A percentile compares a stretch with the other conserved stretches of the same genome.
Evolutionary conservation across 257 asterid species (phyloP).

Genomic region (Salvia rosmarinus): DNA sequence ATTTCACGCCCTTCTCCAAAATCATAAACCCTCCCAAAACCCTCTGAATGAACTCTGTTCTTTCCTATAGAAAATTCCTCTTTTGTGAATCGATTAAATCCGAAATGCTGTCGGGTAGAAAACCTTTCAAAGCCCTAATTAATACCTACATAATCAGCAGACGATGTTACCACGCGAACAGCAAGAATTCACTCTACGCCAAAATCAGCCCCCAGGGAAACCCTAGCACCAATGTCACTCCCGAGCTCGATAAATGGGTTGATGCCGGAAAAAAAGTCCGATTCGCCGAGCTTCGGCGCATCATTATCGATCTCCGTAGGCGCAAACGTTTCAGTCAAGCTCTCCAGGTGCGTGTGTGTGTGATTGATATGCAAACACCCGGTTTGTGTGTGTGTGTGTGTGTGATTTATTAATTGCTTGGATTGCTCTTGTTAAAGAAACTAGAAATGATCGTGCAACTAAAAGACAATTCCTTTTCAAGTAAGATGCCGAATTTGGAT

Average conservation of each 20-base stretch:
- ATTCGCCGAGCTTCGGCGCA: slow-evolving; percentile 80
- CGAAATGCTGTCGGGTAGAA: slow-evolving; percentile 41
- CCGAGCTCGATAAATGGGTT: slow-evolving; percentile 76
- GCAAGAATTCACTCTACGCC: slow-evolving; percentile 55
- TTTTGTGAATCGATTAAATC: slow-evolving; percentile 25
- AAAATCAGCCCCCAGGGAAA: slow-evolving; percentile 82
- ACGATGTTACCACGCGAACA: slow-evolving; percentile 51
- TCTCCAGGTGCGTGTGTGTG: slow-evolving; percentile 55
- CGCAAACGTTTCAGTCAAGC: slow-evolving; percentile 80
- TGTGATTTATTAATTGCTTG: neutral
- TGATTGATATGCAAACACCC: neutral
- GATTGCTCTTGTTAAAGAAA: neutral
- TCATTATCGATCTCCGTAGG: slow-evolving; percentile 73
- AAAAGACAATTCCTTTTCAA: neutral
- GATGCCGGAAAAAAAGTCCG: slow-evolving; percentile 55
- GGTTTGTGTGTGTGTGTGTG: too few relatives aligned
- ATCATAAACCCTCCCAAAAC: slow-evolving; percentile 37
- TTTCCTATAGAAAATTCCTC: neutral
- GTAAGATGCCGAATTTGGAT: slow-evolving; percentile 6
- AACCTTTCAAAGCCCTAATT: slow-evolving; percentile 33
- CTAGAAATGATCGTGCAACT: neutral
- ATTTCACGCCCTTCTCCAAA: slow-evolving; percentile 22
- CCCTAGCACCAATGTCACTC: slow-evolving; percentile 56
- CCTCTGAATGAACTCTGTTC: neutral
- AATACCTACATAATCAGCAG: slow-evolving; percentile 35